phyloP scores from a whole-genome alignment of 306 rosid species.

The Sphenostylis stenocarpa region DNA sequence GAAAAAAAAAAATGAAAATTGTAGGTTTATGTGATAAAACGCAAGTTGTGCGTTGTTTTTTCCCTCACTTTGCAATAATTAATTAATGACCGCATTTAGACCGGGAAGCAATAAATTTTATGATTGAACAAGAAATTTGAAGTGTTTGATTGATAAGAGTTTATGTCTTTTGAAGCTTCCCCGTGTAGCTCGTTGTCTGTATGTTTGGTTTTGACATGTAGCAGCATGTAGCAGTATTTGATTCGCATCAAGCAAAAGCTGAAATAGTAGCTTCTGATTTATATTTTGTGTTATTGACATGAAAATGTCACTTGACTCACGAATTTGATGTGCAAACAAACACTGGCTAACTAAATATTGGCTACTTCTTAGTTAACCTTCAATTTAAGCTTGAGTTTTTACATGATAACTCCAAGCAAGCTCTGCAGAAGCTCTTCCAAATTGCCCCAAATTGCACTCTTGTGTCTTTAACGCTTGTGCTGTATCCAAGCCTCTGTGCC shows the following conservation, averaged over 20 bases:
- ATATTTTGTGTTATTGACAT: neutral
- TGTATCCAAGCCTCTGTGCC: neutral
- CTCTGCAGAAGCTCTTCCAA: neutral
- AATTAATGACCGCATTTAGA: neutral
- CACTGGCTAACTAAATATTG: neutral
- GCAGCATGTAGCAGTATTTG: neutral
- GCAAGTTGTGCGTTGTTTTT: neutral
- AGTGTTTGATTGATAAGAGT: neutral
- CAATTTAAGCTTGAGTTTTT: neutral
- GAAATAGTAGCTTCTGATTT: neutral
- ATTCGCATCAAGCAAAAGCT: neutral
- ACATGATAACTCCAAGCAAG: neutral
- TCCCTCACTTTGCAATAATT: neutral
- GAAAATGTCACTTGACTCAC: neutral
- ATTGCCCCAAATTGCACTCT: neutral
- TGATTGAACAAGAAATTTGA: neutral
- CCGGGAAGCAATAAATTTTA: neutral
- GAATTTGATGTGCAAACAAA: neutral
- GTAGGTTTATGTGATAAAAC: neutral
- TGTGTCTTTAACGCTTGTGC: neutral
- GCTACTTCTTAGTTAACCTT: neutral
- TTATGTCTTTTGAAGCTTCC: neutral
- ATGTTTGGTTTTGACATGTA: neutral
- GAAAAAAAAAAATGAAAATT: neutral
- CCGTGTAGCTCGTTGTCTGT: neutral